Base-by-base conservation (phyloP, 495 filamentous ascomycete genomes). In the Pseudoneurospora amorphoporcata region DNA sequence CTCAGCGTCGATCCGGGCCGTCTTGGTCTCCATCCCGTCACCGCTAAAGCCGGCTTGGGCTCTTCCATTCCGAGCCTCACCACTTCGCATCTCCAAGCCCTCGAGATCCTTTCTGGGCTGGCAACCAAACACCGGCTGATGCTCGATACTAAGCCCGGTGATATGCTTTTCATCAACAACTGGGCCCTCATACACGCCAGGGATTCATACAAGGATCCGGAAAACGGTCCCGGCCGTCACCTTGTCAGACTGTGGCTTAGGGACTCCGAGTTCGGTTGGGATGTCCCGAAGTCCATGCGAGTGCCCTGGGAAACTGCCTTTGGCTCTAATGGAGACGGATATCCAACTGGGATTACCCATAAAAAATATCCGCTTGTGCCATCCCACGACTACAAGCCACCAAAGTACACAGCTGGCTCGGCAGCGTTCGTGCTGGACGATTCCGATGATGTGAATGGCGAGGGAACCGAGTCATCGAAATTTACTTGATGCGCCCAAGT, bases 161-260 rank as follows among this genome's bases (percentile, higher is more conserved):
- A 92, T 77, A 81, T 92, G 17, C 78, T 88, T 45, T 88, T 89
- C 73, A 82, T 90, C 73, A 90, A 92, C 75, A 92, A 92, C 71
- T 81, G 89, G 37, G 82, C 82, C 6, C 76, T 89, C 8, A 83
- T 91, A 69, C 90, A 92, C 78, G 87, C 82, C 19, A 82, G 88
- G 2, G 83, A 85, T 41, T 73, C 80, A 3, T 89, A 87, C 73
- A 68, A 77, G 40, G 85, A 88, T 72, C 70, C 75, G 3, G 68
- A 69, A 16, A 69, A 70, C 17, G 70, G 69, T 19, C 68, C 77
- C 69, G 17, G 80, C 70, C 81, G 86, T 40, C 86, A 88, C 72
- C 74, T 88, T 10, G 82, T 87, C 8, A 80, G 86, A 10, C 77
- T 88, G 9, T 88, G 86, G 86, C 76, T 86, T 8, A 78, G 84